These are phyloP conservation scores for Pichia membranifaciens DNA, from an alignment of 805 yeast species.

Conservation along the genomic window DNA sequence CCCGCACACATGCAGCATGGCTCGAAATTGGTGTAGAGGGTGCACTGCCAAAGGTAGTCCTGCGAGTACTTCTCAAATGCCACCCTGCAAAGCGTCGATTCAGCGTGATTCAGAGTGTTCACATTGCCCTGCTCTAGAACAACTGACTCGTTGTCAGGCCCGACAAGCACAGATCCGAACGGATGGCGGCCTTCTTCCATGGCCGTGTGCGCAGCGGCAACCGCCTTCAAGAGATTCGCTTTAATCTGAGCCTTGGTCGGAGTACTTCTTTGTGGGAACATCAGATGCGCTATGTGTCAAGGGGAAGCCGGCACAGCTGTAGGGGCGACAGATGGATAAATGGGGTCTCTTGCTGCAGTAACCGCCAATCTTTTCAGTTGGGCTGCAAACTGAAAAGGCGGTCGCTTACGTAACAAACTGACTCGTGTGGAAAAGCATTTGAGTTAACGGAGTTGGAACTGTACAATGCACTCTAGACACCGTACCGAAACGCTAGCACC, in stretches of 20 bases:
- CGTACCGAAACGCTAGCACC: too few species aligned
- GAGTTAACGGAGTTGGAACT: too few species aligned
- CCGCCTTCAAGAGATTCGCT: conserved; percentile 12
- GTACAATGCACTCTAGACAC: too few species aligned
- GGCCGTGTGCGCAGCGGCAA: conserved; percentile 19
- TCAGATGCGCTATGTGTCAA: too few species aligned
- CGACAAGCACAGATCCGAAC: conserved; percentile 26
- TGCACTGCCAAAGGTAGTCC: conserved; percentile 25
- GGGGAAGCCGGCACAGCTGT: too few species aligned
- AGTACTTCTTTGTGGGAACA: conserved; percentile 18
- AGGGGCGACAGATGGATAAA: too few species aligned
- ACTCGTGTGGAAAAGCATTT: too few species aligned
- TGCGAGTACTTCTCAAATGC: conserved; percentile 20
- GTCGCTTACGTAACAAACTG: too few species aligned
- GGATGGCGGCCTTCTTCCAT: conserved; percentile 25
- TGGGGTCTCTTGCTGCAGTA: too few species aligned
- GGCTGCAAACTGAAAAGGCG: too few species aligned
- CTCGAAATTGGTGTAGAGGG: conserved; percentile 28
- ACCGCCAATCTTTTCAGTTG: too few species aligned
- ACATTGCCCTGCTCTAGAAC: conserved; percentile 25
- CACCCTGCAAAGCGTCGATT: conserved; percentile 21
- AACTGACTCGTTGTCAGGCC: conserved; percentile 23
- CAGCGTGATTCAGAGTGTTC: conserved; percentile 29
- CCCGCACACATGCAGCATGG: conserved; percentile 31
- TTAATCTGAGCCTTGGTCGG: conserved; percentile 12